A percentile compares a stretch with the other conserved stretches of the same genome.
phyloP scores from a whole-genome alignment of 495 filamentous ascomycete species.

The Annulohypoxylon stygium region DNA sequence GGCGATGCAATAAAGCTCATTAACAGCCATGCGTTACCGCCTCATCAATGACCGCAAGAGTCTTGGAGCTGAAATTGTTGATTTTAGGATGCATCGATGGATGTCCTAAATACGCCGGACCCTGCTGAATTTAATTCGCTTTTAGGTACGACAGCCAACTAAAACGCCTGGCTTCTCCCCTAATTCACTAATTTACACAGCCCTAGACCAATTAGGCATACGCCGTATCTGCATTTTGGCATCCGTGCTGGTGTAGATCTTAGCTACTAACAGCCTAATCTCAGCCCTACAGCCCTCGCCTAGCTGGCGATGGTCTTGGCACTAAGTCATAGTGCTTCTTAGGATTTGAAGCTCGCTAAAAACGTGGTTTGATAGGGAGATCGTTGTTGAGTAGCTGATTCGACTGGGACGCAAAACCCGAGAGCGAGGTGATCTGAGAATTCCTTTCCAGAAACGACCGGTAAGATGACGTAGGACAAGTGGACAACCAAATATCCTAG shows the following conservation, averaged over 20 bases:
- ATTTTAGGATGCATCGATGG: background rate
- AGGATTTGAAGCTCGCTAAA: background rate
- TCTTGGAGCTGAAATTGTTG: conserved; percentile 13
- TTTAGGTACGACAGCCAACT: conserved; percentile 23
- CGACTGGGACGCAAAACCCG: background rate
- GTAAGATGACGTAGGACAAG: conserved; percentile 3
- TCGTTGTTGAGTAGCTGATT: background rate
- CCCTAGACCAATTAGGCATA: conserved; percentile 24
- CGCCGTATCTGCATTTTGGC: conserved; percentile 32
- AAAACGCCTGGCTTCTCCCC: background rate
- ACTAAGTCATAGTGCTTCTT: conserved; percentile 5
- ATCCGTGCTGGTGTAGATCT: conserved; percentile 16
- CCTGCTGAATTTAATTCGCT: conserved; percentile 2
- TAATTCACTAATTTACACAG: background rate
- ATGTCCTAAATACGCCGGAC: conserved; percentile 1
- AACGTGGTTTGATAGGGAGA: conserved; percentile 2
- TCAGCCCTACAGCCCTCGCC: conserved; percentile 28
- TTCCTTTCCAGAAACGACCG: background rate
- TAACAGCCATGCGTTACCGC: conserved; percentile 19
- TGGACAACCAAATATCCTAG: background rate
- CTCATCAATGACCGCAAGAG: conserved; percentile 16
- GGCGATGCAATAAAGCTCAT: background rate
- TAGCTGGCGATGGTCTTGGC: conserved; percentile 17
- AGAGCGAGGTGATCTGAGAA: background rate
- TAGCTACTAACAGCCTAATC: background rate